A percentile compares a stretch with the other conserved stretches of the same genome.
Conservation (phyloP, 2,329 filamentous ascomycete species). For the Ascochyta viciae-villosae region DNA sequence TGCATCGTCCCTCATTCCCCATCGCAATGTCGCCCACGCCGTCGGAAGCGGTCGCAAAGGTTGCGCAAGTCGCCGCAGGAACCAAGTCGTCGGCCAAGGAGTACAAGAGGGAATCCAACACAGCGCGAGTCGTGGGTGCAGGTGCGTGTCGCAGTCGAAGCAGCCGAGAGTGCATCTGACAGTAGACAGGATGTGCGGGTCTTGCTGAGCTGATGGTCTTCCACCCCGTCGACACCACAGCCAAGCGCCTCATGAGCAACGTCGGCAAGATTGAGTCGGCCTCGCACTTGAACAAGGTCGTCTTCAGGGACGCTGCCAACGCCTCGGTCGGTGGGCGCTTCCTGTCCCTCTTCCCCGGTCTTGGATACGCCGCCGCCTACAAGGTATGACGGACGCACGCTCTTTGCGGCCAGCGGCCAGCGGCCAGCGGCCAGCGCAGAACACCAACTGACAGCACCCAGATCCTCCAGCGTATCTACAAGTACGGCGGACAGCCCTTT, state of each 20-base stretch:
- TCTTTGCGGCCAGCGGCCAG: background rate
- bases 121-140: constrained; percentile 88
- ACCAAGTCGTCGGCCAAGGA: constrained; percentile 60
- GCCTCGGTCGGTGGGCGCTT: constrained; percentile 79
- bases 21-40: constrained; percentile 20
- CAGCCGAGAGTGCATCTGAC: constrained; percentile 17
- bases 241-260: constrained; percentile 99
- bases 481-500: constrained; percentile 97
- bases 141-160: constrained; percentile 62
- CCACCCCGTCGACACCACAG: constrained; percentile 85
- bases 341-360: constrained; percentile 92
- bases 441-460: constrained; percentile 42
- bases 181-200: constrained; percentile 78
- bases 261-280: constrained; percentile 72
- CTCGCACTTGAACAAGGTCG: constrained; percentile 81
- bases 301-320: constrained; percentile 87
- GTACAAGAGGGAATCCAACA: constrained; percentile 84
- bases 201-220: constrained; percentile 93
- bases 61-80: constrained; percentile 28
- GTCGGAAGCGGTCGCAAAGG: constrained; percentile 16
- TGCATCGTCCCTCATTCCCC: constrained; percentile 8
- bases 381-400: constrained; percentile 64
- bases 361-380: constrained; percentile 97
- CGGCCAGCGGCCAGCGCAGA: background rate
- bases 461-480: constrained; percentile 95